Evolutionary conservation across 768 basidiomycete species (phyloP).

Genomic region (Macrolepiota albuminosa): DNA sequence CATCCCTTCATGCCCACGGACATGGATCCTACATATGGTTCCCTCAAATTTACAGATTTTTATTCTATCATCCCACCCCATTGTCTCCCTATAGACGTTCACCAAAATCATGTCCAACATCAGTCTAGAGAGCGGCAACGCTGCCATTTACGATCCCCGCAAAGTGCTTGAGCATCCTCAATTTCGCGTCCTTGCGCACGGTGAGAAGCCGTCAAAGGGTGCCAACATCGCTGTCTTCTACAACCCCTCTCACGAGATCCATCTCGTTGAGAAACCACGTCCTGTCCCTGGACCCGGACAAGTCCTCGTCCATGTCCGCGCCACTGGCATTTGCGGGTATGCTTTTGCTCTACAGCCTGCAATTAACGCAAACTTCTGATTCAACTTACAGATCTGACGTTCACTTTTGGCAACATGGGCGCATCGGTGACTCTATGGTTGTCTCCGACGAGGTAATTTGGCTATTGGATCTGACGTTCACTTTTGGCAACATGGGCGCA

Average conservation of each 20-base stretch:
- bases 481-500: constrained; percentile 67
- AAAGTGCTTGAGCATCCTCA: constrained; percentile 52
- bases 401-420: constrained; percentile 70
- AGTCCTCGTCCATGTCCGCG: constrained; percentile 60
- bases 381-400: constrained; percentile 51
- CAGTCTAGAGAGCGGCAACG: constrained; percentile 27
- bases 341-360: constrained; percentile 14
- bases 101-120: constrained; percentile 21
- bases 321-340: constrained; percentile 68
- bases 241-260: constrained; percentile 58
- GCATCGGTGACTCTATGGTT: constrained; percentile 66
- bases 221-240: constrained; percentile 63
- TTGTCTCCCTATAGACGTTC: neutral
- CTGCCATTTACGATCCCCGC: constrained; percentile 49
- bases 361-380: neutral
- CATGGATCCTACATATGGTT: neutral
- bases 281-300: constrained; percentile 60
- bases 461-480: constrained; percentile 50
- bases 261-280: constrained; percentile 61
- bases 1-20: neutral
- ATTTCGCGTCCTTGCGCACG: constrained; percentile 46
- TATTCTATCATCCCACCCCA: neutral
- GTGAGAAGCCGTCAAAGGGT: constrained; percentile 41
- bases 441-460: constrained; percentile 55
- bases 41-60: neutral